These are phyloP conservation scores for Elsinoe perseae DNA, from an alignment of 2,329 filamentous ascomycete species.

Conservation along the genomic window DNA sequence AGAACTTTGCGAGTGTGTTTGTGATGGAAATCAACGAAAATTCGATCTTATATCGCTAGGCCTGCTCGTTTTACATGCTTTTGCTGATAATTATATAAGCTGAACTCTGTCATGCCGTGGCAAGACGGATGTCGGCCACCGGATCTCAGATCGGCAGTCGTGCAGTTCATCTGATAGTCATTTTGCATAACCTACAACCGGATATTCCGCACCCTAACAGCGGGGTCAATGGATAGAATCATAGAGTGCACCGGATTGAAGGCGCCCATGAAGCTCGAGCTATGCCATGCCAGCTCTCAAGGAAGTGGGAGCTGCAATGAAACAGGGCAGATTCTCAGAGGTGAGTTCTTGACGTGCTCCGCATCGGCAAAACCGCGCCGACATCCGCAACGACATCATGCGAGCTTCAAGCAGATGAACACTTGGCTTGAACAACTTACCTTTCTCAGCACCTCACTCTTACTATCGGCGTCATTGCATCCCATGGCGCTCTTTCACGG, in stretches of 20 bases:
- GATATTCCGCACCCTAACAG: too few species aligned
- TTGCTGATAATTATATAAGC: too few species aligned
- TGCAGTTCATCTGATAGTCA: background rate
- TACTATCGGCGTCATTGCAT: background rate
- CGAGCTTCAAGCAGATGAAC: slow-evolving; percentile 1
- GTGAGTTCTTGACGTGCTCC: background rate
- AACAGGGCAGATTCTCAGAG: too few species aligned
- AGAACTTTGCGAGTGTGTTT: too few species aligned
- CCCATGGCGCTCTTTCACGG: background rate
- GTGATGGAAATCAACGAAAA: too few species aligned
- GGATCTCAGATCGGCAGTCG: background rate
- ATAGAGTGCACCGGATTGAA: too few species aligned
- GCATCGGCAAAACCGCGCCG: background rate
- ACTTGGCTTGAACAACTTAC: background rate
- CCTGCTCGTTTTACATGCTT: too few species aligned
- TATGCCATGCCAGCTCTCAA: too few species aligned
- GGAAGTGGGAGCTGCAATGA: too few species aligned
- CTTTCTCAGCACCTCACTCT: background rate
- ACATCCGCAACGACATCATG: background rate
- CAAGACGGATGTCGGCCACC: background rate
- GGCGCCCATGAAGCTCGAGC: too few species aligned
- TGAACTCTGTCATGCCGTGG: background rate
- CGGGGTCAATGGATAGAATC: too few species aligned
- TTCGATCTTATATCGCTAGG: too few species aligned
- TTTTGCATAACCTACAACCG: background rate